Conservation (phyloP, 2,329 filamentous ascomycete species). For the Xenoacremonium recifei region DNA sequence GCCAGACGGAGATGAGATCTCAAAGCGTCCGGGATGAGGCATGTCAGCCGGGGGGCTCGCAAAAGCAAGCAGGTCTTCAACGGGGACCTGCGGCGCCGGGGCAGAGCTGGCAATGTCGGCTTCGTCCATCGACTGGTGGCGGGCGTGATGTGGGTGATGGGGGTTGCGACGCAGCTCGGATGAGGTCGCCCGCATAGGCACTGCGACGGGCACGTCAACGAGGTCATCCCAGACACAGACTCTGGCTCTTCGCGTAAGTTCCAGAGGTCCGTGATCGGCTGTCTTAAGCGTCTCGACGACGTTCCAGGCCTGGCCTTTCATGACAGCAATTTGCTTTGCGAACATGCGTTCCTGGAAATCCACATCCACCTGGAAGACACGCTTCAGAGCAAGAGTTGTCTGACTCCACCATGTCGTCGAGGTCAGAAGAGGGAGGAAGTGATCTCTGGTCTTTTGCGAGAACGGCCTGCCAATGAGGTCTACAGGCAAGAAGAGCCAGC, state of each 20-base stretch:
- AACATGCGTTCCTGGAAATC: constrained; percentile 99
- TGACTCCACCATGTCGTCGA: constrained; percentile 97
- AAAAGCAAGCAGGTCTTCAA: constrained; percentile 70
- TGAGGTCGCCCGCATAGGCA: constrained; percentile 81
- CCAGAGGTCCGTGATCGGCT: constrained; percentile 86
- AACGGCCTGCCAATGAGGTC: constrained; percentile 96
- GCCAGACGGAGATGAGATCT: constrained; percentile 52
- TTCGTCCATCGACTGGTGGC: constrained; percentile 60
- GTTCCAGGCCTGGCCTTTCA: constrained; percentile 99
- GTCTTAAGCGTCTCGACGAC: constrained; percentile 97
- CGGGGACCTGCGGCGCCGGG: constrained; percentile 30
- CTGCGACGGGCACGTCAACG: constrained; percentile 91
- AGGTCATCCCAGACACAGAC: constrained; percentile 98
- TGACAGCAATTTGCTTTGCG: constrained; percentile 94
- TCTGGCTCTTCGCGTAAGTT: constrained; percentile 83
- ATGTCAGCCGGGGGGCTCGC: constrained; percentile 62
- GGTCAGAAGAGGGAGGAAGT: constrained; percentile 93
- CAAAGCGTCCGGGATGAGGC: constrained; percentile 74
- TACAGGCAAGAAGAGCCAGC: constrained; percentile 96
- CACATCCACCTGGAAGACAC: constrained; percentile 85
- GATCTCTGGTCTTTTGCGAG: constrained; percentile 86
- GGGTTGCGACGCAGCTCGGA: constrained; percentile 75
- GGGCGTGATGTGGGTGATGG: constrained; percentile 32
- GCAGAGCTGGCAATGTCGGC: constrained; percentile 73
- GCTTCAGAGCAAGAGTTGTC: constrained; percentile 81